These are phyloP conservation scores for Boletus barrowsii DNA, from an alignment of 768 basidiomycete species.

Conservation along the genomic window DNA sequence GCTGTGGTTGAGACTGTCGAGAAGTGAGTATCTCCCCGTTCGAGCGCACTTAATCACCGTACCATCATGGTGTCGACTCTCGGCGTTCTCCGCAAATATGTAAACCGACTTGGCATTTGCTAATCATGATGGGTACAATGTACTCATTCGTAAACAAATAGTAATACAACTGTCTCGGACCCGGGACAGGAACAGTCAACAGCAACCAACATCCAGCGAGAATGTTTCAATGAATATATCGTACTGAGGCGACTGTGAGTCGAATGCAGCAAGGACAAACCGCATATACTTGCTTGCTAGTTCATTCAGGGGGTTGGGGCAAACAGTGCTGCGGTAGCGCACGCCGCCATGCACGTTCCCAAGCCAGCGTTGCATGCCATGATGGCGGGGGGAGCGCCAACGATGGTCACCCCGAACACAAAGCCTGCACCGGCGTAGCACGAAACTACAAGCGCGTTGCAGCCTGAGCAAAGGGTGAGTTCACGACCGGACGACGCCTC, in stretches of 20 bases:
- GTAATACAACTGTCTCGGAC: slow-evolving; percentile 2
- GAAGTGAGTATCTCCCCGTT: too few relatives aligned
- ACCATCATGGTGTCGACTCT: neutral
- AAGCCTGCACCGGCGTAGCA: slow-evolving; percentile 27
- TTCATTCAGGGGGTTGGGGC: slow-evolving; percentile 23
- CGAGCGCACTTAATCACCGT: too few relatives aligned
- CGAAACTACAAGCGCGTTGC: slow-evolving; percentile 18
- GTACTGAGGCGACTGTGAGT: neutral
- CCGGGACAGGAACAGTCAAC: neutral
- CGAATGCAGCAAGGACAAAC: neutral
- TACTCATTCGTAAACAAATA: neutral
- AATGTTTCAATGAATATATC: neutral
- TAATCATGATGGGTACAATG: neutral
- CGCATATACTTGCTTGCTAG: neutral
- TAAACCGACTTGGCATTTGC: too few relatives aligned
- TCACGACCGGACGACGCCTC: neutral
- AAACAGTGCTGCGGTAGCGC: slow-evolving; percentile 18
- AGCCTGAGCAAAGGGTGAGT: slow-evolving; percentile 15
- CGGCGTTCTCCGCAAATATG: neutral
- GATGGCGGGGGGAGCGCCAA: slow-evolving; percentile 19
- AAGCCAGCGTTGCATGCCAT: slow-evolving; percentile 21
- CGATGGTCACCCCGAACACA: slow-evolving; percentile 21
- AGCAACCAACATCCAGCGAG: too few relatives aligned
- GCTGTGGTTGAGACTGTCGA: slow-evolving; percentile 1
- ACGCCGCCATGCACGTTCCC: slow-evolving; percentile 26